Conservation (phyloP, 2,329 filamentous ascomycete genomes). For the Calonectria pseudoreteaudii region DNA sequence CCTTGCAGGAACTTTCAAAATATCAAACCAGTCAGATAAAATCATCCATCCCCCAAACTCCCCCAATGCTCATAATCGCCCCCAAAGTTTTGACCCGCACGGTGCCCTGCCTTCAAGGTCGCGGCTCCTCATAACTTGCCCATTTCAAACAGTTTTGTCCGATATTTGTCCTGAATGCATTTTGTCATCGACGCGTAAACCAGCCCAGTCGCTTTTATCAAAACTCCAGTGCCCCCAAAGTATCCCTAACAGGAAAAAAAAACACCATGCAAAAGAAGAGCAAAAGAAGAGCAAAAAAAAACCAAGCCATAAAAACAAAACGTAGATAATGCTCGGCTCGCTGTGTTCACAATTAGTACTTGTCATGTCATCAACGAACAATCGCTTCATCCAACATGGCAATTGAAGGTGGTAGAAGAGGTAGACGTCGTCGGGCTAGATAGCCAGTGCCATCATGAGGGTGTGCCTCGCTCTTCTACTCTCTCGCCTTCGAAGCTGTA, state of each 20-base stretch:
- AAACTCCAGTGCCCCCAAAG: constrained; percentile 19
- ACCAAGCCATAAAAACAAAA: neutral
- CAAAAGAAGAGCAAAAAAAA: neutral
- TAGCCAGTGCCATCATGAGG: constrained; percentile 50
- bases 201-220: constrained; percentile 16
- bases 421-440: neutral
- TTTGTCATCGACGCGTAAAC: constrained; percentile 5
- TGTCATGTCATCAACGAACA: constrained; percentile 7
- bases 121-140: neutral
- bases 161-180: constrained; percentile 13
- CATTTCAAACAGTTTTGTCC: neutral
- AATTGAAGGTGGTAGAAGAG: neutral
- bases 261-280: neutral
- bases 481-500: constrained; percentile 77
- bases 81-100: constrained; percentile 12
- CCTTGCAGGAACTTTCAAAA: constrained; percentile 1
- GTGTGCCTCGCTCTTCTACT: constrained; percentile 63
- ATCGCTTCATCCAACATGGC: constrained; percentile 8
- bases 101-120: constrained; percentile 1
- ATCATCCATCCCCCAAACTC: constrained; percentile 20
- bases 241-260: neutral
- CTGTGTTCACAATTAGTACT: neutral
- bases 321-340: neutral
- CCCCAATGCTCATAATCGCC: constrained; percentile 4
- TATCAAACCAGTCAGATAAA: neutral